Evolutionary conservation across 2,329 filamentous ascomycete genomes (phyloP).

Genomic region (Hypoxylon sp.): DNA sequence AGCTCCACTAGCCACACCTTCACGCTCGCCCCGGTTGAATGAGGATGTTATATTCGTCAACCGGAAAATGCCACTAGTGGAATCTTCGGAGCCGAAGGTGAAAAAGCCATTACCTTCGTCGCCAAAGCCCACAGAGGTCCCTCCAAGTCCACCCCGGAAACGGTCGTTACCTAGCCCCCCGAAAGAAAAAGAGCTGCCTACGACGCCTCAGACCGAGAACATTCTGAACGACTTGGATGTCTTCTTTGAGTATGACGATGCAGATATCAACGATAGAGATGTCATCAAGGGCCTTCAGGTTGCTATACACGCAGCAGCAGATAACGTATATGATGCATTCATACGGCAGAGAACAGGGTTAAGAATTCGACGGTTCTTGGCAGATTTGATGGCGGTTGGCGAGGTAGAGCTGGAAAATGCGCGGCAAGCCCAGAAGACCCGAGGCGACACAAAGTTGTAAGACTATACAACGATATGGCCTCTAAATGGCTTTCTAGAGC

Average conservation of each 20-base stretch:
- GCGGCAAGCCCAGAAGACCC: conserved; percentile 33
- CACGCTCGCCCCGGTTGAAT: conserved; percentile 29
- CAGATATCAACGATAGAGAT: conserved; percentile 63
- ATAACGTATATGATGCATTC: conserved; percentile 67
- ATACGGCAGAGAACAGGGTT: conserved; percentile 67
- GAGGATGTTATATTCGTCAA: conserved; percentile 44
- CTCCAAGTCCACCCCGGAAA: conserved; percentile 16
- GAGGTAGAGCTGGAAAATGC: conserved; percentile 56
- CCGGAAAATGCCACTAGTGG: conserved; percentile 40
- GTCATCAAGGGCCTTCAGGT: conserved; percentile 70
- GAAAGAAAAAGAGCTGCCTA: conserved; percentile 43
- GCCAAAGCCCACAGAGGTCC: conserved; percentile 34
- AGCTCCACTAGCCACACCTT: conserved; percentile 8
- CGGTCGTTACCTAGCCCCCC: conserved; percentile 1
- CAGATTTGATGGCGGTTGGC: conserved; percentile 68
- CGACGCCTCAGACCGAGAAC: conserved; percentile 36
- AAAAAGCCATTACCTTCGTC: conserved; percentile 38
- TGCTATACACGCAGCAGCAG: conserved; percentile 69
- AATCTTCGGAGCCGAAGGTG: conserved; percentile 23
- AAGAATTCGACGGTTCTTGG: conserved; percentile 68
- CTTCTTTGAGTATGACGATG: conserved; percentile 56
- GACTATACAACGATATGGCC: not conserved
- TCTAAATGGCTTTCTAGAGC: conserved; percentile 8
- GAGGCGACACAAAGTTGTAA: conserved; percentile 24
- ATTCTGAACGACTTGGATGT: conserved; percentile 50